Evolutionary conservation across 352 stramenopile species (phyloP).

Genomic region (Globisporangium abappressorium): DNA sequence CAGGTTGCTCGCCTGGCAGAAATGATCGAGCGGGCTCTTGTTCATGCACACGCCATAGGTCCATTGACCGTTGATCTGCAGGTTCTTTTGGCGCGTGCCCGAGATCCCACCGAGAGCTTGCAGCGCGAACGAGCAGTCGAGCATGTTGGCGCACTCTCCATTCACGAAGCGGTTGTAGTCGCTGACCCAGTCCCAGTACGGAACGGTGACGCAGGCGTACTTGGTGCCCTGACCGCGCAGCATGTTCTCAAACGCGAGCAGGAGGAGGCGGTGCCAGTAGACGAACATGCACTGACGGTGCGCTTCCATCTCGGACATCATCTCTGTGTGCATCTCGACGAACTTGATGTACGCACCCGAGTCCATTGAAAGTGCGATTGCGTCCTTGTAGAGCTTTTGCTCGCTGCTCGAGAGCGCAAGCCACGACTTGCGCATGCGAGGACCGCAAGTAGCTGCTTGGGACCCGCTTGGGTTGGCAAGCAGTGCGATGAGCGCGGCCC

Average conservation of each 20-base stretch:
- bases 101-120: constrained; percentile 51
- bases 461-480: constrained; percentile 20
- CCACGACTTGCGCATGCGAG: constrained; percentile 24
- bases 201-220: constrained; percentile 72
- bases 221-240: constrained; percentile 50
- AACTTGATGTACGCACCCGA: constrained; percentile 56
- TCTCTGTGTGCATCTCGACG: constrained; percentile 61
- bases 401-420: constrained; percentile 18
- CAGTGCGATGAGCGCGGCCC: neutral
- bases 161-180: constrained; percentile 36
- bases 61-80: no score
- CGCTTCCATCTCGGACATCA: constrained; percentile 48
- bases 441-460: neutral
- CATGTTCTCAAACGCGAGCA: constrained; percentile 82
- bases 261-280: constrained; percentile 74
- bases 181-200: constrained; percentile 78
- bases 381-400: constrained; percentile 17
- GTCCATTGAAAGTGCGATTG: constrained; percentile 46
- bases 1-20: no score
- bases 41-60: no score
- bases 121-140: constrained; percentile 35
- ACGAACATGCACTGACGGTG: constrained; percentile 78
- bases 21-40: no score
- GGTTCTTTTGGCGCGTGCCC: no score
- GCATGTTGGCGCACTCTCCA: constrained; percentile 40